Conservation (phyloP, 495 filamentous ascomycete species). For the Penicillium canescens region DNA sequence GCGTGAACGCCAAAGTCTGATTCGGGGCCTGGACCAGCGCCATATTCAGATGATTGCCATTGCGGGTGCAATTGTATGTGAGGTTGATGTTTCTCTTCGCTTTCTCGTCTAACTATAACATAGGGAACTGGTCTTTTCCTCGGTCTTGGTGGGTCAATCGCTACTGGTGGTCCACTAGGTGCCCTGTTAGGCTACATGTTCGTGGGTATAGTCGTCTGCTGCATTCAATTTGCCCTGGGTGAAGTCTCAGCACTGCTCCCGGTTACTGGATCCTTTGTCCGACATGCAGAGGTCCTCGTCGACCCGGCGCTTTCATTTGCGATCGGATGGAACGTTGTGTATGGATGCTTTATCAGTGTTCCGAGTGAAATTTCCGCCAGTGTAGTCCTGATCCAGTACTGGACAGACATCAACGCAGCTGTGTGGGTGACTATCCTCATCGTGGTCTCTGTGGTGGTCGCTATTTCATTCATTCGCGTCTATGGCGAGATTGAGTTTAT, state of each 20-base stretch:
- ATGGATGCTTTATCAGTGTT: slow-evolving; percentile 59
- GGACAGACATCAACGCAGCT: slow-evolving; percentile 53
- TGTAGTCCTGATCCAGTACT: slow-evolving; percentile 60
- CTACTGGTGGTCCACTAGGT: slow-evolving; percentile 59
- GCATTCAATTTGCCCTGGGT: slow-evolving; percentile 42
- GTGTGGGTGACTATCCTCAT: slow-evolving; percentile 59
- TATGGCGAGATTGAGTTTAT: slow-evolving; percentile 45
- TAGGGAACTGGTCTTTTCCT: slow-evolving; percentile 64
- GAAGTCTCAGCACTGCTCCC: slow-evolving; percentile 46
- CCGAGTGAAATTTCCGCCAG: slow-evolving; percentile 64
- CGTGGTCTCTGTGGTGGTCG: slow-evolving; percentile 51
- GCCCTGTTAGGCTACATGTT: slow-evolving; percentile 54
- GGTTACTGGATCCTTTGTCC: slow-evolving; percentile 48
- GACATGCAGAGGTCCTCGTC: slow-evolving; percentile 49
- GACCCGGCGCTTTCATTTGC: slow-evolving; percentile 63
- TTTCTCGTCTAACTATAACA: not conserved
- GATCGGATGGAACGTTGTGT: slow-evolving; percentile 58
- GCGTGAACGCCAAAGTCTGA: slow-evolving; percentile 25
- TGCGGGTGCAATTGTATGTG: slow-evolving; percentile 55
- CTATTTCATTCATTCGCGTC: slow-evolving; percentile 52
- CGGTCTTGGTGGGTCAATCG: slow-evolving; percentile 57
- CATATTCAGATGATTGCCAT: slow-evolving; percentile 62
- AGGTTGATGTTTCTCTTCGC: not conserved
- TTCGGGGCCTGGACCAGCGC: slow-evolving; percentile 39
- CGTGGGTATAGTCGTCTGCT: slow-evolving; percentile 40